Evolutionary conservation across 352 stramenopile species (phyloP), one percentile per base, ranked within the genome.

Genomic region (Globisporangium spinosum): DNA sequence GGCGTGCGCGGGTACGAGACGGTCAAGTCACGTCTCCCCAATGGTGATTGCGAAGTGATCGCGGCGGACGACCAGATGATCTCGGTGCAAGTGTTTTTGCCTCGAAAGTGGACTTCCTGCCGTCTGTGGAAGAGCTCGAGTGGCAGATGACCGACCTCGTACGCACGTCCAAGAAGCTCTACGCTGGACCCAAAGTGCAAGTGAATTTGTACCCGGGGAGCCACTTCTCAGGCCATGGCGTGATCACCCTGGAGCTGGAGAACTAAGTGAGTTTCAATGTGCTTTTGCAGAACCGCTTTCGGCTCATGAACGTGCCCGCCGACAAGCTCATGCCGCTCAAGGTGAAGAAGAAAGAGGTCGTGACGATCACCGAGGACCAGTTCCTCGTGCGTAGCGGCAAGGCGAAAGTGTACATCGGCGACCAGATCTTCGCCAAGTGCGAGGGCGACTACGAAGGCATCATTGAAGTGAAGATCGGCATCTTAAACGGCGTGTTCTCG

Each of bases 401-500:
- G 65, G 61, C 74, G 0, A 89, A 87, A 58, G 83, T 91, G 12
- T 82, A 87, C 70, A 91, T 93, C 32, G 85, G 85, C n/a, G 85
- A 93, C 57, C 85, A 91, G 64, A 82, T 93, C 12, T 81, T 84
- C 38, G 85, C 91, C 60, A 81, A 85, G 54, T 90, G 79, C 58
- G 77, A 84, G 40, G 75, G 77, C 25, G 82, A 91, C 27, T 70
- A 77, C 40, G 81, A 89, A 38, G 77, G 70, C 43, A 58, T 77
- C 29, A 64, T 74, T 3, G 82, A 91, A 65, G 79, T 91, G 27
- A 93, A 91, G 53, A 59, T 91, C 20, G 85, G 85, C 0, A 72
- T 89, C 49, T 63, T 93, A 1, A 93, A 93, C 43, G 85, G 85
- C 20, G 74, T 93, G n/a, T 93, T 89, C 64, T 90, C 82, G 17